Percentiles rank a stretch among this genome's conserved stretches.
phyloP scores from a whole-genome alignment of 2,329 filamentous ascomycete genomes.

The Rutstroemia sydowiana region DNA sequence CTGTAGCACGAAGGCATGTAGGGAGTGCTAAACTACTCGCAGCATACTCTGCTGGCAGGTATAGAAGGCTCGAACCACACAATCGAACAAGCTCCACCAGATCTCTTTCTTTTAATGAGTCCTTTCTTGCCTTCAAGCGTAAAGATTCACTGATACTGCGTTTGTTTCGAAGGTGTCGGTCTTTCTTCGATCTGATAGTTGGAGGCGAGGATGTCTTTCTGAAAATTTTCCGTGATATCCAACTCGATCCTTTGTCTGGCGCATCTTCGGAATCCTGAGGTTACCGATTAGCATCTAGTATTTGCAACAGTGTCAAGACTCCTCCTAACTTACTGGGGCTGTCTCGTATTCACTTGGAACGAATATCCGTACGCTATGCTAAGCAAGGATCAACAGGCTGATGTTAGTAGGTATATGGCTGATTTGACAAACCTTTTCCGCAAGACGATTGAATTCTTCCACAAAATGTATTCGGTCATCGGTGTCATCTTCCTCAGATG shows the following conservation, averaged over 20 bases:
- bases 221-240: conserved; percentile 34
- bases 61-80: conserved; percentile 55
- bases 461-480: conserved; percentile 43
- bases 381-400: conserved; percentile 2
- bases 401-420: too few species aligned
- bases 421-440: conserved; percentile 48
- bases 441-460: conserved; percentile 53
- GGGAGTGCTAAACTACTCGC: conserved; percentile 51
- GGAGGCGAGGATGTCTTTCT: conserved; percentile 31
- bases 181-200: conserved; percentile 22
- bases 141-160: conserved; percentile 50
- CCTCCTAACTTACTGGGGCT: conserved; percentile 14
- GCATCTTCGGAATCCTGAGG: conserved; percentile 9
- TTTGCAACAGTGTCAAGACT: background rate
- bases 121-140: conserved; percentile 38
- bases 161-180: conserved; percentile 34
- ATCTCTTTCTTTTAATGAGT: conserved; percentile 42
- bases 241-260: conserved; percentile 29
- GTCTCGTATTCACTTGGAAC: conserved; percentile 20
- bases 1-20: conserved; percentile 59
- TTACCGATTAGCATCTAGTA: background rate
- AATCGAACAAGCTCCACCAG: conserved; percentile 54
- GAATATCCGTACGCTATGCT: conserved; percentile 44
- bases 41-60: conserved; percentile 52
- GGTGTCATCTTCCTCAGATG: conserved; percentile 43